Base-by-base conservation (phyloP, 208 protist genomes). In the Trypanosoma cruzi region DNA sequence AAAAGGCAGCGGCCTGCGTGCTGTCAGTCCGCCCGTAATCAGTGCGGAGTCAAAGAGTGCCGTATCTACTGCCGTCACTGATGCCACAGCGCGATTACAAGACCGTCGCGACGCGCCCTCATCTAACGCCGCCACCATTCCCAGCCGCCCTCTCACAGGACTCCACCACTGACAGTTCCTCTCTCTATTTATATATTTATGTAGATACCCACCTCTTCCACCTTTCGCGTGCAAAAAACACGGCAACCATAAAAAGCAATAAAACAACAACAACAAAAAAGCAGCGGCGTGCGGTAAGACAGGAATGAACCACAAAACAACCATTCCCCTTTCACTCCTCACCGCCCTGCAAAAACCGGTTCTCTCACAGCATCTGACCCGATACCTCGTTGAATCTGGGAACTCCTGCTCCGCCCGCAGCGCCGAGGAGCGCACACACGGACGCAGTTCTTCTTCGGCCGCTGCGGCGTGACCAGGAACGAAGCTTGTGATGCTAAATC, bases 61-160 rank as follows among this genome's bases (percentile, higher is more conserved):
- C 13, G 61, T 44, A 16, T 65, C 54, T 6, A 85, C 78, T 6
- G 80, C 74, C 26, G 80, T 71, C 37, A 90, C 62, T 3, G 86
- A 84, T 14, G 89, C 84, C n/a, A 94, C 86, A 0, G 86, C 89
- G 26, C 89, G 80, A 61, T 85, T 86, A 11, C 37, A 36, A 36
- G 48, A 49, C 14, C 71, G 53, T n/a, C 26, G 36, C 22, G 20
- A 16, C 5, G 22, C 31, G 16, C 4, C 31, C 1, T 26, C 50
- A 16, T 67, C 59, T 37, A 50, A 16, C 1, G 48, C 14, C 28
- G 31, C 2, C 29, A 58, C 31, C 56, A 64, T 67, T 13, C 36
- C n/a, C 31, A 32, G 14, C 18, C 42, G 6, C 60, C 20, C 14
- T 2, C 5, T 7, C 10, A 44, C 7, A 13, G 18, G 4, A 22